Conservation (phyloP, 2,329 filamentous ascomycete species). For the Fusarium pilosicola region DNA sequence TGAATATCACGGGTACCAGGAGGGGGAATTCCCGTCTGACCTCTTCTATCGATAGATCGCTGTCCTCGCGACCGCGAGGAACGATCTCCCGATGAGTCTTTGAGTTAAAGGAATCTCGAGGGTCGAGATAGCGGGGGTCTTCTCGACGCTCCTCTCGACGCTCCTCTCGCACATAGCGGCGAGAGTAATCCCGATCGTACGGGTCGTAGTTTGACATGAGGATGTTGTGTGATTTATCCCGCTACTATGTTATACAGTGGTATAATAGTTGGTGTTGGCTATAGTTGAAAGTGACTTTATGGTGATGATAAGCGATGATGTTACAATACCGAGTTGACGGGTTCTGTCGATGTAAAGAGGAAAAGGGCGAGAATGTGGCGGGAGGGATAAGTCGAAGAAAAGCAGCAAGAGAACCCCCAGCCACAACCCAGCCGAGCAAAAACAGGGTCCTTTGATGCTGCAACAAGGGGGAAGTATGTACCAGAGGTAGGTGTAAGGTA, state of each 20-base stretch:
- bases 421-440: slow-evolving; percentile 27
- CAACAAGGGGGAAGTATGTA: slow-evolving; percentile 10
- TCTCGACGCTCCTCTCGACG: slow-evolving; percentile 64
- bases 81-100: slow-evolving; percentile 64
- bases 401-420: slow-evolving; percentile 24
- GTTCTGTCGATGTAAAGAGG: slow-evolving; percentile 18
- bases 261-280: slow-evolving; percentile 1
- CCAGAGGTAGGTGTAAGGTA: neutral
- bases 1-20: slow-evolving; percentile 64
- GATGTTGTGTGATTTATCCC: slow-evolving; percentile 8
- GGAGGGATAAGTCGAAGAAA: slow-evolving; percentile 22
- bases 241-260: neutral
- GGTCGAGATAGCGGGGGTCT: slow-evolving; percentile 64
- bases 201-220: slow-evolving; percentile 62
- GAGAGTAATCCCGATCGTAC: slow-evolving; percentile 62
- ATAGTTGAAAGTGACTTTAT: neutral
- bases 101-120: slow-evolving; percentile 60
- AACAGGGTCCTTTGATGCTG: slow-evolving; percentile 38
- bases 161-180: slow-evolving; percentile 65
- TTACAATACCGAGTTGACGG: slow-evolving; percentile 1
- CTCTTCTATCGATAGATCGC: slow-evolving; percentile 81
- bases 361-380: slow-evolving; percentile 22
- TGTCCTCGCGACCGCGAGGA: slow-evolving; percentile 74
- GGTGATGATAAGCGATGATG: neutral
- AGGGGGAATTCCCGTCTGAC: slow-evolving; percentile 86